Evolutionary conservation across 495 filamentous ascomycete species (phyloP).

Genomic region (Aspergillus hancockii): DNA sequence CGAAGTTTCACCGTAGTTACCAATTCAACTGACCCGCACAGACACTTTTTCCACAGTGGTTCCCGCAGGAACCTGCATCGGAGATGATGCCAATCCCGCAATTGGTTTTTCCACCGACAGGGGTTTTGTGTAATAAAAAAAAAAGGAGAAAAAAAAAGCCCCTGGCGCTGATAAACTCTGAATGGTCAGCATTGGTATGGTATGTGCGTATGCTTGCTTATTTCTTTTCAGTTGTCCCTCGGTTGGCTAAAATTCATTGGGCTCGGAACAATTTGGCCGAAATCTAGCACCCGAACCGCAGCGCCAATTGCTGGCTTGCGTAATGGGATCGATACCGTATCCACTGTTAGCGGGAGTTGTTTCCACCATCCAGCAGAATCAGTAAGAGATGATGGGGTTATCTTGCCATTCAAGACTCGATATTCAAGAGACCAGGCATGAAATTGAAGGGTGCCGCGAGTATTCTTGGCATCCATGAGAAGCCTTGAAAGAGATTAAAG

Average conservation of each 20-base stretch:
- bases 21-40: constrained; percentile 1
- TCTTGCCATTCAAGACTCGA: not conserved
- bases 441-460: constrained; percentile 22
- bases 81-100: constrained; percentile 1
- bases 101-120: not conserved
- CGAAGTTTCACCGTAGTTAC: constrained; percentile 2
- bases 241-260: not conserved
- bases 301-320: constrained; percentile 13
- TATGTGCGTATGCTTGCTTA: not conserved
- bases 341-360: not conserved
- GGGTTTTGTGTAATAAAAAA: not conserved
- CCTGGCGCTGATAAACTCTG: not conserved
- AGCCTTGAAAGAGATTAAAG: constrained; percentile 27
- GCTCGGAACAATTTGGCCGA: constrained; percentile 4
- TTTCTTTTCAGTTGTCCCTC: not conserved
- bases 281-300: constrained; percentile 8
- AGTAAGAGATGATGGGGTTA: constrained; percentile 4
- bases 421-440: not conserved
- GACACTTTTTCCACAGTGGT: constrained; percentile 1
- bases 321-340: constrained; percentile 10
- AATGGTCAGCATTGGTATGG: not conserved
- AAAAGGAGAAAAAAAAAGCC: not conserved
- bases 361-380: constrained; percentile 8
- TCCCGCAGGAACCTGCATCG: constrained; percentile 8
- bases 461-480: constrained; percentile 24